Conservation (phyloP, 257 asterid genomes). For the Ophiorrhiza pumila region DNA sequence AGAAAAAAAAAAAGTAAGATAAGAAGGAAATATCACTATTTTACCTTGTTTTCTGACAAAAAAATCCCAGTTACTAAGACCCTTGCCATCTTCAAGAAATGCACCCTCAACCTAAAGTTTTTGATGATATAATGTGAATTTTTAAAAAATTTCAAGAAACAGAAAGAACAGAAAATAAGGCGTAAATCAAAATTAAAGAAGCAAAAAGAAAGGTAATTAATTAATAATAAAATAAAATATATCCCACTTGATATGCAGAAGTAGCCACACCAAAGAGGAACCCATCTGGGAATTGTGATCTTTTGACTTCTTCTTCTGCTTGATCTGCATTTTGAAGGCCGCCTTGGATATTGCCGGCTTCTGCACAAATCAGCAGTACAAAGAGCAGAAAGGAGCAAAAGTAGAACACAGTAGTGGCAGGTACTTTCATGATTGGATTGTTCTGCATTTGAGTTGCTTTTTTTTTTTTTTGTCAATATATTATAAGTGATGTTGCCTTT, state of each 20-base stretch:
- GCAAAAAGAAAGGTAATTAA: background rate
- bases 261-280: slow-evolving; percentile 74
- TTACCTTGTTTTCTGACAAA: slow-evolving; percentile 46
- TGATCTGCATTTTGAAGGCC: slow-evolving; percentile 5
- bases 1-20: background rate
- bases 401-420: background rate
- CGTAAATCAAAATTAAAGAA: too few species aligned
- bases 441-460: too few species aligned
- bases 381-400: background rate
- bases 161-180: background rate
- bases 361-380: slow-evolving; percentile 5
- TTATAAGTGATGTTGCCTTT: too few species aligned
- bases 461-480: too few species aligned
- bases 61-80: slow-evolving; percentile 74
- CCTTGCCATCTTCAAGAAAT: slow-evolving; percentile 57
- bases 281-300: slow-evolving; percentile 60
- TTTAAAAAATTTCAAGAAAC: background rate
- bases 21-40: background rate
- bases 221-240: background rate
- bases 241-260: slow-evolving; percentile 62
- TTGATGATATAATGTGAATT: background rate
- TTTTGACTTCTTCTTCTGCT: slow-evolving; percentile 21
- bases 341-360: slow-evolving; percentile 19
- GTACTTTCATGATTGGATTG: background rate
- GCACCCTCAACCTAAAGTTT: slow-evolving; percentile 70